These are phyloP conservation scores for Apophysomyces ossiformis DNA, from an alignment of 371 early-diverging fungal genomes.

Conservation along the genomic window DNA sequence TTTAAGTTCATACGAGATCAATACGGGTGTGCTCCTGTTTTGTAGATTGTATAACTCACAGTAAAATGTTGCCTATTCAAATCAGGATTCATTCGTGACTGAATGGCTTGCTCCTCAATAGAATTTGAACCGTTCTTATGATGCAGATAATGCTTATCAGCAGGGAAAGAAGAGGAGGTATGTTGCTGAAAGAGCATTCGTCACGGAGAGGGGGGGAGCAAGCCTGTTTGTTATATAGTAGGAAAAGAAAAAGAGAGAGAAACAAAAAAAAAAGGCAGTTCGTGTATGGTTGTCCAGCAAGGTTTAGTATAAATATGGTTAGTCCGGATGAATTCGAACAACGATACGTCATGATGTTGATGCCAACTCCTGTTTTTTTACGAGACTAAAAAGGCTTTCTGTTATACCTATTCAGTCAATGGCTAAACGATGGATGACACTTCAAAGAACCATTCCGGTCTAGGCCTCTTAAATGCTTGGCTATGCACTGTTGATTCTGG, in stretches of 20 bases:
- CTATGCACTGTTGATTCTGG: too few relatives aligned
- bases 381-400: too few relatives aligned
- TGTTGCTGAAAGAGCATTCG: conserved; percentile 33
- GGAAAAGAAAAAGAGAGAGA: background rate
- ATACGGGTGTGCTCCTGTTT: conserved; percentile 6
- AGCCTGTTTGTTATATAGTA: conserved; percentile 12
- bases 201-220: background rate
- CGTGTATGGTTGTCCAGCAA: conserved; percentile 12
- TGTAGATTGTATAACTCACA: background rate
- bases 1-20: background rate
- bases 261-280: conserved; percentile 16
- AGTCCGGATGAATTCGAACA: conserved; percentile 8
- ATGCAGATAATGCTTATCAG: conserved; percentile 29
- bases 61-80: conserved; percentile 1
- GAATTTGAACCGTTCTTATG: conserved; percentile 13
- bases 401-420: too few relatives aligned
- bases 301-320: conserved; percentile 14
- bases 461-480: too few relatives aligned
- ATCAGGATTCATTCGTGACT: conserved; percentile 13
- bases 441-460: too few relatives aligned
- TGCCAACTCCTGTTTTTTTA: background rate
- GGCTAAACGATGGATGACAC: too few relatives aligned
- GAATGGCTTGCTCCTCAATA: conserved; percentile 10
- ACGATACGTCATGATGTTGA: conserved; percentile 13
- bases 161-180: conserved; percentile 29